These are phyloP conservation scores for Diphasiastrum complanatum DNA, from an alignment of 83 land plant genomes.

Conservation along the genomic window DNA sequence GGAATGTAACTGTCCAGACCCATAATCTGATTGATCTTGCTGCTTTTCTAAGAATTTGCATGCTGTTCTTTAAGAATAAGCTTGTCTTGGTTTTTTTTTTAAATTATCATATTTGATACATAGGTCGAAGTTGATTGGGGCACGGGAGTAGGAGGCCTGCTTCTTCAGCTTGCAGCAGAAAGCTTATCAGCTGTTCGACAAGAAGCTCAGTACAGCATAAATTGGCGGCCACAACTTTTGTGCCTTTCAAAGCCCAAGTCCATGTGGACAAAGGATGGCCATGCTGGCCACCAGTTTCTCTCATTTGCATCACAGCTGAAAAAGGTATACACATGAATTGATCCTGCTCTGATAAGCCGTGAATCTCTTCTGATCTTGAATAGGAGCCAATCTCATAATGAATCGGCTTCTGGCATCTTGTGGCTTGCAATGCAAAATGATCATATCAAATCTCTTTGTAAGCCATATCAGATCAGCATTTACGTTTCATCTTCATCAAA, in stretches of 20 bases:
- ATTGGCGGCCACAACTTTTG: conserved; percentile 33
- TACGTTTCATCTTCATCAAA: too few relatives aligned
- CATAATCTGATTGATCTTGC: too few relatives aligned
- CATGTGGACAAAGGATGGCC: conserved; percentile 17
- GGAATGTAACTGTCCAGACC: too few relatives aligned
- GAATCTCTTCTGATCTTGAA: too few relatives aligned
- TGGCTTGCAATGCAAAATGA: too few relatives aligned
- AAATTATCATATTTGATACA: background rate
- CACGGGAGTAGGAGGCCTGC: conserved; percentile 32
- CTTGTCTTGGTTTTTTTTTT: background rate
- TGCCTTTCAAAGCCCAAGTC: conserved; percentile 35
- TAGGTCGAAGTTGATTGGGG: conserved; percentile 41
- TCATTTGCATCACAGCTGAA: conserved; percentile 34
- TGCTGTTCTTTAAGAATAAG: background rate
- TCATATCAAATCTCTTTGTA: too few relatives aligned
- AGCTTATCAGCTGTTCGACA: conserved; percentile 30
- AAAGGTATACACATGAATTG: too few relatives aligned
- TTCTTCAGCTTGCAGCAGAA: conserved; percentile 25
- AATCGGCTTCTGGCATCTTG: background rate
- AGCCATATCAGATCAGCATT: too few relatives aligned
- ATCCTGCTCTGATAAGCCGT: too few relatives aligned
- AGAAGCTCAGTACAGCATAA: conserved; percentile 34
- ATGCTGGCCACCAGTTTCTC: conserved; percentile 28
- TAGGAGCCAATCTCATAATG: too few relatives aligned
- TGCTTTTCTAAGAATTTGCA: conserved; percentile 1